Percentiles rank a stretch among this genome's conserved stretches.
Evolutionary conservation across 1,284 basidiomycete species (phyloP).

Genomic region (Neonothopanus nambi): DNA sequence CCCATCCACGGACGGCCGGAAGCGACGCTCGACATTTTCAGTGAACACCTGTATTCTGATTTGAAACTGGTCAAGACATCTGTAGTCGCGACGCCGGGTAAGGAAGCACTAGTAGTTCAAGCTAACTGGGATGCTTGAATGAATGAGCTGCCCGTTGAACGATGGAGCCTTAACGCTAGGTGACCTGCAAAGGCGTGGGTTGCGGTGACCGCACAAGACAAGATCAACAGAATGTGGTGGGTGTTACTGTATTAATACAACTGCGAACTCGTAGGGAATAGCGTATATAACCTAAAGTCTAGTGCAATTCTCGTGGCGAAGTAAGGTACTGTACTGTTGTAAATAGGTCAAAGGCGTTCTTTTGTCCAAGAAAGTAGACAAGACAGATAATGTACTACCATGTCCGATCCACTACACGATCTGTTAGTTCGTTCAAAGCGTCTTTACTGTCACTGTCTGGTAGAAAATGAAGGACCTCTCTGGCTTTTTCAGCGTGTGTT

Average conservation of each 20-base stretch:
- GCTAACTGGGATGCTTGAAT: no score
- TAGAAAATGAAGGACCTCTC: slow-evolving; percentile 65
- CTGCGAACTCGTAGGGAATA: background rate
- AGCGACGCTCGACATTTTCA: slow-evolving; percentile 29
- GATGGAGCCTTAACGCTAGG: no score
- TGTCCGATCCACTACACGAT: slow-evolving; percentile 60
- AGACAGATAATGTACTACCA: slow-evolving; percentile 19
- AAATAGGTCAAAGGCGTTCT: background rate
- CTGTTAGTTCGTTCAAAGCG: slow-evolving; percentile 68
- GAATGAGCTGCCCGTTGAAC: no score
- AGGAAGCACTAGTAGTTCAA: no score
- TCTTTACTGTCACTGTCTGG: slow-evolving; percentile 81
- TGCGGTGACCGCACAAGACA: no score
- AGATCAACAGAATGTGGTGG: no score
- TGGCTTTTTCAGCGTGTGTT: slow-evolving; percentile 76
- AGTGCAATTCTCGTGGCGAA: background rate
- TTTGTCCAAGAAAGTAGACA: background rate
- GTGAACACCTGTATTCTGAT: slow-evolving; percentile 35
- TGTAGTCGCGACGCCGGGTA: background rate
- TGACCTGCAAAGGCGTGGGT: no score
- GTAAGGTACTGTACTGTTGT: background rate
- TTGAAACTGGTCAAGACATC: slow-evolving; percentile 20
- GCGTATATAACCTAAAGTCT: background rate
- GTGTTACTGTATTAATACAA: background rate
- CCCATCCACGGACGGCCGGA: slow-evolving; percentile 18